These are phyloP conservation scores for Isatis lusitanica DNA, from an alignment of 441 rosid genomes.

Conservation along the genomic window DNA sequence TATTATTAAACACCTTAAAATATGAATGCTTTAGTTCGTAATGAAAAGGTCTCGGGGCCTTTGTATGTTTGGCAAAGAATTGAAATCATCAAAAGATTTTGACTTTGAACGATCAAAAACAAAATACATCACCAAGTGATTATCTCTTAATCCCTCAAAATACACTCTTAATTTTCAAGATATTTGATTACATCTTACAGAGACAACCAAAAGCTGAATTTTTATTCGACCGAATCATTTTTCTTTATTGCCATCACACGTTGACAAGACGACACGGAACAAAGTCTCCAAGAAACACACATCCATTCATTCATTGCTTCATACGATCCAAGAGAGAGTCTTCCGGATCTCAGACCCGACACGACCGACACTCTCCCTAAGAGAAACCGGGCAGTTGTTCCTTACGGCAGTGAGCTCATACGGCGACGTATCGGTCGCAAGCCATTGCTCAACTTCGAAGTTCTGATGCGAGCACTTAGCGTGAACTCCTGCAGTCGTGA, in stretches of 20 bases:
- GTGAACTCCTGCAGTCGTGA: slow-evolving; percentile 56
- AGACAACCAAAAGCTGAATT: neutral
- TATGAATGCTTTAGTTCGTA: neutral
- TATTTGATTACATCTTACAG: neutral
- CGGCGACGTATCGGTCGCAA: slow-evolving; percentile 57
- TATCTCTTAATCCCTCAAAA: neutral
- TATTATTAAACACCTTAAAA: neutral
- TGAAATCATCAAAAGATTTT: neutral
- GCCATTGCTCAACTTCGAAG: slow-evolving; percentile 78
- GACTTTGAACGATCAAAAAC: neutral
- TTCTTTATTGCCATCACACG: slow-evolving; percentile 24
- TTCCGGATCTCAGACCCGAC: slow-evolving; percentile 30
- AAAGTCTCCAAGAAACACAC: slow-evolving; percentile 7
- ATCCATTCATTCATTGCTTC: neutral
- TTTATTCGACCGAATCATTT: slow-evolving; percentile 8
- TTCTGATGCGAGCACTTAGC: slow-evolving; percentile 43
- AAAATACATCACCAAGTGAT: neutral
- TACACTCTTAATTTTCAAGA: neutral
- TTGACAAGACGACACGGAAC: slow-evolving; percentile 26
- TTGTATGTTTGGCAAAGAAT: neutral
- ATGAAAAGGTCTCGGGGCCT: neutral
- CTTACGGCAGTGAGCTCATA: slow-evolving; percentile 52
- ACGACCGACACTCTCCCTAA: slow-evolving; percentile 3
- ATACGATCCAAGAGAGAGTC: slow-evolving; percentile 28
- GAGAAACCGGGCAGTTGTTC: slow-evolving; percentile 42